Base-by-base conservation (phyloP, 306 rosid species). In the Carpinus viminea region DNA sequence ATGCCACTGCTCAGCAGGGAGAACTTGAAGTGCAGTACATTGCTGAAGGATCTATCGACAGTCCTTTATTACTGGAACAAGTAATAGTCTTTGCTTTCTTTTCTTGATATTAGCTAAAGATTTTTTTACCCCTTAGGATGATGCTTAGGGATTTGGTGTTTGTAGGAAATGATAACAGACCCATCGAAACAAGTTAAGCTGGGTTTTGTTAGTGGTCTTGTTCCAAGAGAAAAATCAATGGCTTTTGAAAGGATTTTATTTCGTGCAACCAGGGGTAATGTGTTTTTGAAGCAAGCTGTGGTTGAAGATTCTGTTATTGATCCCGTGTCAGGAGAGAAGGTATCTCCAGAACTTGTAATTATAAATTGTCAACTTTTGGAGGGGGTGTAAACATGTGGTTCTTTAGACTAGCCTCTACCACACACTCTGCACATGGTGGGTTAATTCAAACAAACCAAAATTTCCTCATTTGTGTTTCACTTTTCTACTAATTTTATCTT, bases 251-350 rank as follows among this genome's bases (percentile, higher is more conserved):
- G 91, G 85, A 91, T 88, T 76, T 55, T 94, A 75, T 94, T 89
- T 85, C 92, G 94, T 80, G 89, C 94, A 55, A 92, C 96, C 20
- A 82, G 98, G 87, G 97, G 97, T 76, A 94, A 94, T 83, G 87
- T 94, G 82, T 88, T 80, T 88, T 79, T 90, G 79, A 89, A 81
- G 88, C 96, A 90, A 86, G 77, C 87, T 66, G 87, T 84, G 81
- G 87, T 88, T 55, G 88, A 88, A 55, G 87, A 88, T 78, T 79
- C 85, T 62, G 87, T 94, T 72, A 74, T 85, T n/a, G 97, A 94
- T 87, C 98, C 93, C 73, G 66, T 82, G 48, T 90, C 92, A n/a
- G 93, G 91, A 73, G 92, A 87, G 72, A 89, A 94, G 98, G 97
- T 92, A 76, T 47, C 83, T n/a, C 70, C 51, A 78, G 59, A 83